Percentiles rank a stretch among this genome's conserved stretches.
Evolutionary conservation across 176 grass and related monocot species (phyloP).

Genomic region (Tillandsia leiboldiana): DNA sequence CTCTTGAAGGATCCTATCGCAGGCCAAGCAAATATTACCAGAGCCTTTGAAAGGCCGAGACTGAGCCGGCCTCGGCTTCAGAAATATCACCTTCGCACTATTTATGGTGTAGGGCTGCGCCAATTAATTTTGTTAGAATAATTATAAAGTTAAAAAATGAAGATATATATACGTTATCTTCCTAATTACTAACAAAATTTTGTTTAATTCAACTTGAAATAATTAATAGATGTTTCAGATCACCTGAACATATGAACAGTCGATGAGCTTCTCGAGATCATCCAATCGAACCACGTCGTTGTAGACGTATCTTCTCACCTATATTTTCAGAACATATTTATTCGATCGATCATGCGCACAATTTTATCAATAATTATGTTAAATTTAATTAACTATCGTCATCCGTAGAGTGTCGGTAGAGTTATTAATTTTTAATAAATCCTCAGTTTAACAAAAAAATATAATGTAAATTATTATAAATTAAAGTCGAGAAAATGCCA

Average conservation of each 20-base stretch:
- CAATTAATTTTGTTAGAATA: not conserved
- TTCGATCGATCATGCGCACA: not conserved
- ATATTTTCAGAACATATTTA: not conserved
- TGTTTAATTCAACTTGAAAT: too few species aligned
- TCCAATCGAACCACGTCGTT: slow-evolving; percentile 86
- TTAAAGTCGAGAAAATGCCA: too few species aligned
- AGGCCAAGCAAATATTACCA: slow-evolving; percentile 86
- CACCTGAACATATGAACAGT: slow-evolving; percentile 94
- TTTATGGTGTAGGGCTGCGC: slow-evolving; percentile 94
- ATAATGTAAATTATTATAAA: too few species aligned
- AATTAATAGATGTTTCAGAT: not conserved
- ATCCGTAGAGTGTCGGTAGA: too few species aligned
- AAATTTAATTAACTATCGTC: too few species aligned
- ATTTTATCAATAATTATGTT: too few species aligned
- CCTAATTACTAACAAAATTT: too few species aligned
- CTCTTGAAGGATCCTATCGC: slow-evolving; percentile 94
- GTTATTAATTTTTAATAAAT: too few species aligned
- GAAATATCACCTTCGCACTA: slow-evolving; percentile 91
- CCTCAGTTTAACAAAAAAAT: too few species aligned
- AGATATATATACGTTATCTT: too few species aligned
- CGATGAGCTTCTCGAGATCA: slow-evolving; percentile 81
- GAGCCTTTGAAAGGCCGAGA: slow-evolving; percentile 94
- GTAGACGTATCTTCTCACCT: slow-evolving; percentile 92
- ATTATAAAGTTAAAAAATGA: too few species aligned
- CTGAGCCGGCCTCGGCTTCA: slow-evolving; percentile 75